Evolutionary conservation across 2,329 filamentous ascomycete species (phyloP).

Genomic region (Hansfordia pulvinata): DNA sequence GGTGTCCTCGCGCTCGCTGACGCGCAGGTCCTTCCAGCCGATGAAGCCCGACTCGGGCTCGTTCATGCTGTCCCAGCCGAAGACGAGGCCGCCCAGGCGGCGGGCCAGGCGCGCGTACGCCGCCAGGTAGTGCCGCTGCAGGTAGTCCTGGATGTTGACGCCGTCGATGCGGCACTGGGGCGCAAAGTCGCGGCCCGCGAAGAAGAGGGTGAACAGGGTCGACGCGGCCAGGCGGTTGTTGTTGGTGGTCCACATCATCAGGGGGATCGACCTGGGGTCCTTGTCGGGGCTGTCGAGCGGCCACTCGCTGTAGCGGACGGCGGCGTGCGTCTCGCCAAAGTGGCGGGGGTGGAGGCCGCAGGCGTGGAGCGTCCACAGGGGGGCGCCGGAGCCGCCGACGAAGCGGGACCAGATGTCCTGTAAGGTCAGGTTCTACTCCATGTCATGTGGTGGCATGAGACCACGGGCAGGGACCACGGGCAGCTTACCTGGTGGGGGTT

Average conservation of each 20-base stretch:
- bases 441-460: background rate
- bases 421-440: too few relatives aligned
- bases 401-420: constrained; percentile 12
- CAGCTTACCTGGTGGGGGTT: constrained; percentile 14
- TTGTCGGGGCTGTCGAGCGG: constrained; percentile 8
- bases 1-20: constrained; percentile 7
- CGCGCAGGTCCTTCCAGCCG: constrained; percentile 6
- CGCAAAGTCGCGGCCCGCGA: constrained; percentile 9
- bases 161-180: constrained; percentile 9
- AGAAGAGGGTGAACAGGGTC: constrained; percentile 11
- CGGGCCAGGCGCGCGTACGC: constrained; percentile 8
- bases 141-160: constrained; percentile 12
- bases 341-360: constrained; percentile 9
- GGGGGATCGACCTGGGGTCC: constrained; percentile 9
- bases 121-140: constrained; percentile 10
- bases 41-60: constrained; percentile 11
- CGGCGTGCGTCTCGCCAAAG: constrained; percentile 10
- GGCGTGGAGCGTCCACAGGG: constrained; percentile 11
- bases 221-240: constrained; percentile 9
- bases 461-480: background rate
- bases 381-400: constrained; percentile 10
- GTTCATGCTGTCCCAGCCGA: constrained; percentile 12
- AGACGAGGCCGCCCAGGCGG: constrained; percentile 7
- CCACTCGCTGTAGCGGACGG: constrained; percentile 11
- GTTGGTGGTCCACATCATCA: constrained; percentile 14